Base-by-base conservation (phyloP, 257 asterid genomes). In the Forsythia suspensa region DNA sequence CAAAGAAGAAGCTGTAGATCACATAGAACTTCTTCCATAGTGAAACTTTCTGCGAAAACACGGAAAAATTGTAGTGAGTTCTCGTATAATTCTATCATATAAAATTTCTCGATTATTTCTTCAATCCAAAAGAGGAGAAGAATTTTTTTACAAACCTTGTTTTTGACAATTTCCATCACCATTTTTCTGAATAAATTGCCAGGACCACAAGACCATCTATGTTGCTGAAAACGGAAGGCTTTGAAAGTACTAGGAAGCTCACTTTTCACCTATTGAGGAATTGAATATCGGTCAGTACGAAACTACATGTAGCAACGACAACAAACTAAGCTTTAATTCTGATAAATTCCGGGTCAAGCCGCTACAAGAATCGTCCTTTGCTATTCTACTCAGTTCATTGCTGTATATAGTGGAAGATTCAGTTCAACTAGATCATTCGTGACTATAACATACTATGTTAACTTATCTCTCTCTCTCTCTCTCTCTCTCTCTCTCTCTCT, bases 1-100 rank as follows among this genome's bases (percentile, higher is more conserved):
- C 91, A 6, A 90, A 88, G 91, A 90, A 90, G 87, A 90, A 90
- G 81, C 91, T 89, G 84, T 90, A 90, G 83, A 90, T 90, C 77
- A 89, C 87, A 15, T 90, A 89, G 42, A 88, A 81, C 82, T 87
- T 90, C 91, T 85, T 88, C 83, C 82, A 86, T 8, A 86, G 78
- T 2, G 87, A 38, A 5, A 90, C 93, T 87, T 85, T 86, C 95
- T 90, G 89, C 80, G 43, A 72, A 70, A 55, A 46, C 4, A 15
- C 18, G 8, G 20, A 13, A 29, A 12, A 16, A 68, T 42, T 16
- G 16, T 5, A 29, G n/a, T 52, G n/a, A 16, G 46, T 24, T 61
- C 38, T 29, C 8, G 6, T 8, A 4, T 63, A 21, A 75, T 6
- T 38, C 18, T 1, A 42, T 15, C 1, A 6, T 38, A n/a, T 39